phyloP scores from a whole-genome alignment of 257 asterid species.

The Capsicum pubescens region DNA sequence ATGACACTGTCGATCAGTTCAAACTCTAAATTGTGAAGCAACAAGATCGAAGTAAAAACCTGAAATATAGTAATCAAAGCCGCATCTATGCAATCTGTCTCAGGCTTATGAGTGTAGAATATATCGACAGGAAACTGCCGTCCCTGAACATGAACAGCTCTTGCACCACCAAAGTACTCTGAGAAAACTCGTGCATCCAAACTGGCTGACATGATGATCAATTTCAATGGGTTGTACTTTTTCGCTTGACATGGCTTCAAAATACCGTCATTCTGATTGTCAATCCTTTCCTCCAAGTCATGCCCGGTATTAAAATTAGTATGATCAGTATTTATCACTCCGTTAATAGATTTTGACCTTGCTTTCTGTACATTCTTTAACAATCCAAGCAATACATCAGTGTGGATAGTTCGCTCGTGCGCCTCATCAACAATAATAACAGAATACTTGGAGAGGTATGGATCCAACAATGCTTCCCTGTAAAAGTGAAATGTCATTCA shows the following conservation, averaged over 20 bases:
- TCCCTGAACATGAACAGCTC: constrained; percentile 94
- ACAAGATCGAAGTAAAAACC: constrained; percentile 47
- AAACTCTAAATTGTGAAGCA: background rate
- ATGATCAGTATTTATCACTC: constrained; percentile 38
- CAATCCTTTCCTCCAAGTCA: constrained; percentile 41
- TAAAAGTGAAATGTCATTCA: constrained; percentile 1
- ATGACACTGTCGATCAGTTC: constrained; percentile 3
- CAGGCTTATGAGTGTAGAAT: constrained; percentile 78
- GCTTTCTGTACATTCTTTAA: constrained; percentile 78
- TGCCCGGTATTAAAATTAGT: constrained; percentile 43
- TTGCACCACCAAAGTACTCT: constrained; percentile 89
- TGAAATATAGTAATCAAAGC: constrained; percentile 90
- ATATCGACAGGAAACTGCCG: constrained; percentile 85
- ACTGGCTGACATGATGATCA: constrained; percentile 97
- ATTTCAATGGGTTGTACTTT: constrained; percentile 69
- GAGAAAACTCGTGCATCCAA: constrained; percentile 83
- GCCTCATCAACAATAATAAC: constrained; percentile 97
- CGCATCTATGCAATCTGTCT: constrained; percentile 91
- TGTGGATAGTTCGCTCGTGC: constrained; percentile 97
- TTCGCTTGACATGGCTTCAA: constrained; percentile 52
- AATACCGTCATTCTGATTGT: constrained; percentile 38
- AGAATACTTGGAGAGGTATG: constrained; percentile 83
- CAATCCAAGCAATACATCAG: constrained; percentile 94
- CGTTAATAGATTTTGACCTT: constrained; percentile 57
- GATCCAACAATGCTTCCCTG: constrained; percentile 96